These are phyloP conservation scores for Ilex aquifolium DNA, from an alignment of 257 asterid species.

Conservation along the genomic window DNA sequence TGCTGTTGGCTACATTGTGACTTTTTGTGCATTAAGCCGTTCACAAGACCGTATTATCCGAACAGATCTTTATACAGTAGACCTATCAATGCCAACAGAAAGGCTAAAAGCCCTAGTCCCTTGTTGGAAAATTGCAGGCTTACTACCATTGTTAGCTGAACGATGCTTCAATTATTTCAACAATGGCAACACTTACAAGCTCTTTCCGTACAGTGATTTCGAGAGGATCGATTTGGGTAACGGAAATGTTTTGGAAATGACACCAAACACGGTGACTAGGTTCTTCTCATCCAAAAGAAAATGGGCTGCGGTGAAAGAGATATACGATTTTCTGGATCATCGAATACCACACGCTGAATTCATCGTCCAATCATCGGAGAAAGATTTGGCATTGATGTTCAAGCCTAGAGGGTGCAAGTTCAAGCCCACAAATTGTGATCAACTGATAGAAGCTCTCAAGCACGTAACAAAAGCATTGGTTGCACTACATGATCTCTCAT, in stretches of 20 bases:
- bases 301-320: conserved; percentile 35
- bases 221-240: conserved; percentile 30
- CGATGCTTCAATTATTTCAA: conserved; percentile 13
- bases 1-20: conserved; percentile 34
- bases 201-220: conserved; percentile 25
- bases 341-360: conserved; percentile 38
- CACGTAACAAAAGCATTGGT: conserved; percentile 41
- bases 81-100: conserved; percentile 30
- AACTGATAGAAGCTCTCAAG: conserved; percentile 32
- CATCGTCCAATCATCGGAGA: conserved; percentile 29
- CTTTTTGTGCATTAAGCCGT: conserved; percentile 39
- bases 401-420: conserved; percentile 38
- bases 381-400: conserved; percentile 31
- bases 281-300: conserved; percentile 26
- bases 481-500: conserved; percentile 37
- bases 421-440: conserved; percentile 29
- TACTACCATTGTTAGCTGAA: conserved; percentile 34
- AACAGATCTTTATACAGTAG: conserved; percentile 37
- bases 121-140: conserved; percentile 38
- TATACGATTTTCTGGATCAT: conserved; percentile 37
- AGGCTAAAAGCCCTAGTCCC: conserved; percentile 41
- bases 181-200: conserved; percentile 7
- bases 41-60: conserved; percentile 33
- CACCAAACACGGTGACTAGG: conserved; percentile 21
- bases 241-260: conserved; percentile 32